Conservation (phyloP, 768 basidiomycete genomes). For the Boletus reticuloceps region DNA sequence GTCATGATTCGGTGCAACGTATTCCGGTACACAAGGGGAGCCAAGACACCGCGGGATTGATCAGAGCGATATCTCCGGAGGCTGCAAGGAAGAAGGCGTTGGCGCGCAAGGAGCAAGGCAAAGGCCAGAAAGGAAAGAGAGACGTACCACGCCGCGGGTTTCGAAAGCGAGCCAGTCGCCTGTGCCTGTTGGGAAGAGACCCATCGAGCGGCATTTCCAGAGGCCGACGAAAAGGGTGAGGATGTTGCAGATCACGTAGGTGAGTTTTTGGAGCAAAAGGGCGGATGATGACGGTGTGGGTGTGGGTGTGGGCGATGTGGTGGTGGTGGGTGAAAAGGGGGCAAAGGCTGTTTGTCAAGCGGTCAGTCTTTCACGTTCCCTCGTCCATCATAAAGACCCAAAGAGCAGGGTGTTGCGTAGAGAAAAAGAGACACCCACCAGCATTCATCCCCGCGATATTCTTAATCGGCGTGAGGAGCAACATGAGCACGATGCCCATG, state of each 20-base stretch:
- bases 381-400: too few species aligned
- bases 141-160: slow-evolving; percentile 59
- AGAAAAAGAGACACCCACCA: slow-evolving; percentile 40
- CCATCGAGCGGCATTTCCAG: slow-evolving; percentile 94
- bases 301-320: too few species aligned
- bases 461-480: slow-evolving; percentile 83
- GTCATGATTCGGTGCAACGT: neutral
- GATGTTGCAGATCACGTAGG: slow-evolving; percentile 70
- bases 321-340: slow-evolving; percentile 43
- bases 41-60: slow-evolving; percentile 5
- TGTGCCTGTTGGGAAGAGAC: slow-evolving; percentile 83
- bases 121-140: neutral
- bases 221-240: slow-evolving; percentile 80
- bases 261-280: slow-evolving; percentile 66
- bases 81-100: slow-evolving; percentile 24
- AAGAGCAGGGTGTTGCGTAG: too few species aligned
- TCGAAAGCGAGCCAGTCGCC: slow-evolving; percentile 97
- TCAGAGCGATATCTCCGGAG: slow-evolving; percentile 44
- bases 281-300: slow-evolving; percentile 31
- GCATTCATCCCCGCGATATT: slow-evolving; percentile 76
- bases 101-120: neutral
- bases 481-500: slow-evolving; percentile 94
- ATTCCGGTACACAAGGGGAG: too few species aligned
- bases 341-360: slow-evolving; percentile 55
- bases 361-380: too few species aligned